Conservation (phyloP, 2,329 filamentous ascomycete genomes). For the Neodidymelliopsis sp. region DNA sequence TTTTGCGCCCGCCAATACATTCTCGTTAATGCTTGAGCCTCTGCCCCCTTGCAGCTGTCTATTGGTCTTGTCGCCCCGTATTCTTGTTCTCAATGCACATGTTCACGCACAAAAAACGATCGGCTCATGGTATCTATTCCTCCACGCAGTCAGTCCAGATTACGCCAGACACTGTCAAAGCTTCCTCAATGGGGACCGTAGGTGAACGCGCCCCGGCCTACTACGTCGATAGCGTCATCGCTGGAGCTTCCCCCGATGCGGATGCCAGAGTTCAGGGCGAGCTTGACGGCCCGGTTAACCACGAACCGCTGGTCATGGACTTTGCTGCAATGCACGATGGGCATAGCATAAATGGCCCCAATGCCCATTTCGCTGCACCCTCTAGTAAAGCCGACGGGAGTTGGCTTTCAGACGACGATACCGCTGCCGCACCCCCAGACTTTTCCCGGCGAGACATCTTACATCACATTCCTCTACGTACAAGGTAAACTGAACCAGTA, state of each 20-base stretch:
- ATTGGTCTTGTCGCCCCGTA: conserved; percentile 8
- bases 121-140: conserved; percentile 40
- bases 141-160: conserved; percentile 30
- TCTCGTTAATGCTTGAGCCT: conserved; percentile 2
- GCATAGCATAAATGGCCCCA: conserved; percentile 28
- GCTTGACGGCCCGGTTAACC: conserved; percentile 30
- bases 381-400: conserved; percentile 21
- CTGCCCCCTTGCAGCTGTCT: conserved; percentile 1
- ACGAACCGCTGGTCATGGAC: conserved; percentile 44
- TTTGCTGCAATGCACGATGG: conserved; percentile 37
- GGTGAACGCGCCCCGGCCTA: conserved; percentile 29
- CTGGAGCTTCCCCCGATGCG: conserved; percentile 21
- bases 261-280: conserved; percentile 23
- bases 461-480: conserved; percentile 45
- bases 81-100: conserved; percentile 26
- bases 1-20: conserved; percentile 19
- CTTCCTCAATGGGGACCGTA: conserved; percentile 36
- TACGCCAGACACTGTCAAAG: conserved; percentile 31
- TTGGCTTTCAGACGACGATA: conserved; percentile 42
- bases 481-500: conserved; percentile 36
- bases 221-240: conserved; percentile 40
- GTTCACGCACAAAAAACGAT: conserved; percentile 44
- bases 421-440: conserved; percentile 43
- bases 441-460: conserved; percentile 45
- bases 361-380: conserved; percentile 27